Conservation (phyloP, 768 basidiomycete species). For the Mycena crocata region DNA sequence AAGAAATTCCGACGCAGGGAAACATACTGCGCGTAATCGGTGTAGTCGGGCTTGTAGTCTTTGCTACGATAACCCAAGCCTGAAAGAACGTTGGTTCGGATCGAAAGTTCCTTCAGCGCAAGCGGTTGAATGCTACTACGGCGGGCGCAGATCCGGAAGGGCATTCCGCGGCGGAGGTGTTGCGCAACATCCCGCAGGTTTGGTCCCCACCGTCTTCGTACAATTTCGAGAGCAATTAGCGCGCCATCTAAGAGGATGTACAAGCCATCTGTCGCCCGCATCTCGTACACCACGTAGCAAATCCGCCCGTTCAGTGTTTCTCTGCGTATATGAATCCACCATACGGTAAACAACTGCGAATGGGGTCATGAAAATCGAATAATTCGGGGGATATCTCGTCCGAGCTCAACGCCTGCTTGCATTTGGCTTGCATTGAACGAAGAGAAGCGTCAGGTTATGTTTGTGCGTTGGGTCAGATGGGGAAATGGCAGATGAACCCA, state of each 20-base stretch:
- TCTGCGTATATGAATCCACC: not conserved
- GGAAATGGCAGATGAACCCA: no score
- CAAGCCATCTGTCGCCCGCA: not conserved
- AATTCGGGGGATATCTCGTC: not conserved
- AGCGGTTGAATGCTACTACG: not conserved
- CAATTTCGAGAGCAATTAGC: not conserved
- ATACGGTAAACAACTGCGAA: not conserved
- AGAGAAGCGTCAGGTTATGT: no score
- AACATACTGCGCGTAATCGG: not conserved
- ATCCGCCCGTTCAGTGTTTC: not conserved
- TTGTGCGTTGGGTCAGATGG: no score
- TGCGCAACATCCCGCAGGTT: not conserved
- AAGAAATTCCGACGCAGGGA: not conserved
- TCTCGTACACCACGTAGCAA: not conserved
- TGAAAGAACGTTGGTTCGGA: not conserved
- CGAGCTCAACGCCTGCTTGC: not conserved
- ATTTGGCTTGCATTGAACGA: no score
- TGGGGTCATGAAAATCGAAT: not conserved
- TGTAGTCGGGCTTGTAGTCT: not conserved
- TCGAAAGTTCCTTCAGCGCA: not conserved
- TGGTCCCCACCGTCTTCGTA: not conserved
- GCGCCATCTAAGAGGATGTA: not conserved
- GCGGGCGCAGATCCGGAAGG: not conserved
- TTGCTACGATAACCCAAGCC: not conserved
- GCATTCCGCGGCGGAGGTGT: not conserved